A percentile compares a stretch with the other conserved stretches of the same genome.
Conservation (phyloP, 148 eudicot species). For the Pharnaceum exiguum region DNA sequence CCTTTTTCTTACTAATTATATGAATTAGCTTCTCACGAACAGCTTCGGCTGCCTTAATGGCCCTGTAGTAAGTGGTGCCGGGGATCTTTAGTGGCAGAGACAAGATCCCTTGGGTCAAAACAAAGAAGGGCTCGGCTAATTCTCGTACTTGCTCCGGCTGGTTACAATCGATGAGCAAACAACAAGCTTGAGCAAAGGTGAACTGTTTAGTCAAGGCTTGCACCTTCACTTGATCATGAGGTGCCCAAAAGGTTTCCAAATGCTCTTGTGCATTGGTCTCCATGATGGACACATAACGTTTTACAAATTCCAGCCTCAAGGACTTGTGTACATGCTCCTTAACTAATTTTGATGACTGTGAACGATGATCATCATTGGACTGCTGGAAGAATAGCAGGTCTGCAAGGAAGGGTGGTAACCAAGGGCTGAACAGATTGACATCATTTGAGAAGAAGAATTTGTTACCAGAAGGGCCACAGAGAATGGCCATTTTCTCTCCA, state of each 20-base stretch:
- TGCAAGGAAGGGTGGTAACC: neutral
- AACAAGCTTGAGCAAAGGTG: neutral
- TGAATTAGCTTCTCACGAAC: too few relatives aligned
- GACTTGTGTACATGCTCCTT: neutral
- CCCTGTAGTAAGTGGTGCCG: neutral
- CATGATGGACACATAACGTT: neutral
- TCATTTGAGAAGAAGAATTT: constrained; percentile 5
- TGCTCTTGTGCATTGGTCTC: neutral
- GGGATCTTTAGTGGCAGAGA: constrained; percentile 5
- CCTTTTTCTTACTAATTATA: constrained; percentile 11
- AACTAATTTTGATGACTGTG: neutral
- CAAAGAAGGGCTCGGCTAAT: constrained; percentile 2
- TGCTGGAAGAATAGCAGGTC: neutral
- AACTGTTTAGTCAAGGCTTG: constrained; percentile 7
- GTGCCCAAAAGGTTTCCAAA: neutral
- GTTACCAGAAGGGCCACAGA: too few relatives aligned
- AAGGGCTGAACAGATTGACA: neutral
- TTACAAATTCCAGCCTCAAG: neutral
- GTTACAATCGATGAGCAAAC: neutral
- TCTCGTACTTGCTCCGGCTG: neutral
- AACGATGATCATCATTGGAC: neutral
- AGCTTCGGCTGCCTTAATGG: constrained; percentile 9
- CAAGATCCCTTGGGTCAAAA: neutral
- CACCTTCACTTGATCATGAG: constrained; percentile 5
- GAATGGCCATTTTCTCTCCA: neutral